phyloP scores from a whole-genome alignment of 2,329 filamentous ascomycete genomes.

The Didymellaceae sp. region DNA sequence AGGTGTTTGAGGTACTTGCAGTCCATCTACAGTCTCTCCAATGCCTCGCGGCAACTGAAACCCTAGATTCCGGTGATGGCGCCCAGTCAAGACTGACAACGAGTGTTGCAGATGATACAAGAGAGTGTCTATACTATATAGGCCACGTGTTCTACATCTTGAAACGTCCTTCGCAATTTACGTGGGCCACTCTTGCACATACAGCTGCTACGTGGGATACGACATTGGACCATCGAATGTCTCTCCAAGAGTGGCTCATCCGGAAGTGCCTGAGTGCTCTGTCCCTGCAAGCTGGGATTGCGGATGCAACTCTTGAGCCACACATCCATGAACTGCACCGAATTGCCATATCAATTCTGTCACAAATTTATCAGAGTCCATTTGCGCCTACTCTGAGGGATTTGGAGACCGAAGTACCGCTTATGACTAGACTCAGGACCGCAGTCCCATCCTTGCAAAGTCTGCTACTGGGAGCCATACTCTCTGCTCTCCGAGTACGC shows the following conservation, averaged over 20 bases:
- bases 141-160: constrained; percentile 76
- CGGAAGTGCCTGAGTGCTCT: constrained; percentile 71
- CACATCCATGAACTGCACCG: constrained; percentile 71
- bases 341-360: constrained; percentile 67
- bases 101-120: constrained; percentile 66
- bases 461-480: constrained; percentile 78
- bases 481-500: constrained; percentile 72
- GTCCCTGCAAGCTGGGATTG: constrained; percentile 50
- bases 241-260: constrained; percentile 71
- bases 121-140: constrained; percentile 79
- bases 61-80: constrained; percentile 20
- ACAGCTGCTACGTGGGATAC: constrained; percentile 61
- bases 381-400: constrained; percentile 65
- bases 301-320: constrained; percentile 44
- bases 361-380: constrained; percentile 71
- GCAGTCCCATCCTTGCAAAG: constrained; percentile 72
- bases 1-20: constrained; percentile 50
- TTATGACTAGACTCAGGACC: constrained; percentile 72
- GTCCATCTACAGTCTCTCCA: constrained; percentile 41
- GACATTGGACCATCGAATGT: constrained; percentile 55
- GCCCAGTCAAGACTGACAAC: neutral
- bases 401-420: constrained; percentile 71
- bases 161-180: constrained; percentile 69
- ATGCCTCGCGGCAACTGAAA: constrained; percentile 32
- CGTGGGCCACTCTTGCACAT: constrained; percentile 73